Evolutionary conservation across 495 filamentous ascomycete species (phyloP).

Genomic region (Tricharina praecox): DNA sequence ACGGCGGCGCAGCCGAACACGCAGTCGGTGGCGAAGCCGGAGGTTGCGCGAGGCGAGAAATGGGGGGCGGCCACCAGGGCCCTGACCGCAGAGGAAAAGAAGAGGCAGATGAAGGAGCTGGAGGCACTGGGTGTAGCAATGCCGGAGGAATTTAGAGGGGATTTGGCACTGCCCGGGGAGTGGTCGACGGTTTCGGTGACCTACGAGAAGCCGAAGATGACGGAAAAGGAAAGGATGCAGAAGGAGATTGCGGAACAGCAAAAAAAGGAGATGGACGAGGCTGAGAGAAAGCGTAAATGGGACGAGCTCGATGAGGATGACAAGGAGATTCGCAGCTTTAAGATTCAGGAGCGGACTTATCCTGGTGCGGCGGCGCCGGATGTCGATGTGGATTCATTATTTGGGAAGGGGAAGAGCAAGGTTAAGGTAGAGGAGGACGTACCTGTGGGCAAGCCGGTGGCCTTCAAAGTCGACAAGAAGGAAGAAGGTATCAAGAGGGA

Average conservation of each 20-base stretch:
- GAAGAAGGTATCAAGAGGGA: too few relatives aligned
- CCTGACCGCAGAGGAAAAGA: conserved; percentile 50
- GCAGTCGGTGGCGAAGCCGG: conserved; percentile 20
- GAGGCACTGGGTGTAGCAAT: conserved; percentile 73
- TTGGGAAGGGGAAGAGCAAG: conserved; percentile 27
- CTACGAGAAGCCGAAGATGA: conserved; percentile 22
- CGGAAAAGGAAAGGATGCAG: conserved; percentile 29
- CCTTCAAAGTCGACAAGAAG: conserved; percentile 17
- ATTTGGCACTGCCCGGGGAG: conserved; percentile 78
- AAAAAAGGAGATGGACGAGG: conserved; percentile 49
- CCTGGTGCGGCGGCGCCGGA: conserved; percentile 39
- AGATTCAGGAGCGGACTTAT: conserved; percentile 43
- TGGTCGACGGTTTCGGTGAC: conserved; percentile 46
- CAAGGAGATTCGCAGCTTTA: conserved; percentile 39
- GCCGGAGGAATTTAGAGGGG: conserved; percentile 57
- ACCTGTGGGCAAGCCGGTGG: conserved; percentile 27
- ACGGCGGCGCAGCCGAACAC: conserved; percentile 10
- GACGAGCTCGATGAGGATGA: conserved; percentile 49
- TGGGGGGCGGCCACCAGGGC: conserved; percentile 9
- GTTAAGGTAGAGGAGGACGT: conserved; percentile 12
- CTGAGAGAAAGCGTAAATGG: conserved; percentile 39
- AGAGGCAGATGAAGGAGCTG: conserved; percentile 70
- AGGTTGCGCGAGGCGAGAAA: background rate
- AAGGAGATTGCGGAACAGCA: conserved; percentile 39
- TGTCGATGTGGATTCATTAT: conserved; percentile 53